These are phyloP conservation scores for Apiotrichum gracile DNA, from an alignment of 1,284 basidiomycete species.

Conservation along the genomic window DNA sequence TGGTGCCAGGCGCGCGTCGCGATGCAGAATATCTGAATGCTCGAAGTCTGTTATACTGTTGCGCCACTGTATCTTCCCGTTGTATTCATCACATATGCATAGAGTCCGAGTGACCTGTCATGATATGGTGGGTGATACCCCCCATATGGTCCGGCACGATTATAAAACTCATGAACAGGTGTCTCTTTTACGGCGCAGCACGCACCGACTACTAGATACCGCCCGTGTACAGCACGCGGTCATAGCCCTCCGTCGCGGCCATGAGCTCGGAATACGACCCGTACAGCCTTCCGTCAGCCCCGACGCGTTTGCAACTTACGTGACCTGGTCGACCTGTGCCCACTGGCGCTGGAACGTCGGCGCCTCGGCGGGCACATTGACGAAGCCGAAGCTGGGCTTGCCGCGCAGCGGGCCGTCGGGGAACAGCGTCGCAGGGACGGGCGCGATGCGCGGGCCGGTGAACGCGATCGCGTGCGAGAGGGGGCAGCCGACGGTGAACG, in stretches of 20 bases:
- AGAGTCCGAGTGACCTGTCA: too few species aligned
- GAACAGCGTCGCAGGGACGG: not conserved
- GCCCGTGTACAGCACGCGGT: not conserved
- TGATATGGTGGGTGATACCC: too few species aligned
- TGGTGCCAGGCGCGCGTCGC: conserved; percentile 43
- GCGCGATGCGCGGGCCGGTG: not conserved
- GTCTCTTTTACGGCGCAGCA: too few species aligned
- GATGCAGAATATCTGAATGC: conserved; percentile 32
- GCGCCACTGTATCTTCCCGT: too few species aligned
- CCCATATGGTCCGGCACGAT: too few species aligned
- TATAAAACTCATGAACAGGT: too few species aligned
- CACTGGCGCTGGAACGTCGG: not conserved
- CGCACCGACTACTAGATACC: not conserved
- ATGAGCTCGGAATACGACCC: not conserved
- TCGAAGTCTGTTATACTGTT: too few species aligned
- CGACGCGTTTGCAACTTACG: not conserved
- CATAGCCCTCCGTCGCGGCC: not conserved
- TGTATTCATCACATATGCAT: too few species aligned
- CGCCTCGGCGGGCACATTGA: not conserved
- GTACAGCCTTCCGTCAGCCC: not conserved
- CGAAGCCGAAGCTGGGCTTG: not conserved
- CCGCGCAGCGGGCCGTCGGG: not conserved
- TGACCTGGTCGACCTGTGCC: not conserved
- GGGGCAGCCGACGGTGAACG: not conserved
- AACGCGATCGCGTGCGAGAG: not conserved